Base-by-base conservation (phyloP, 2,329 filamentous ascomycete species). In the Alternaria hordeiaustralica region DNA sequence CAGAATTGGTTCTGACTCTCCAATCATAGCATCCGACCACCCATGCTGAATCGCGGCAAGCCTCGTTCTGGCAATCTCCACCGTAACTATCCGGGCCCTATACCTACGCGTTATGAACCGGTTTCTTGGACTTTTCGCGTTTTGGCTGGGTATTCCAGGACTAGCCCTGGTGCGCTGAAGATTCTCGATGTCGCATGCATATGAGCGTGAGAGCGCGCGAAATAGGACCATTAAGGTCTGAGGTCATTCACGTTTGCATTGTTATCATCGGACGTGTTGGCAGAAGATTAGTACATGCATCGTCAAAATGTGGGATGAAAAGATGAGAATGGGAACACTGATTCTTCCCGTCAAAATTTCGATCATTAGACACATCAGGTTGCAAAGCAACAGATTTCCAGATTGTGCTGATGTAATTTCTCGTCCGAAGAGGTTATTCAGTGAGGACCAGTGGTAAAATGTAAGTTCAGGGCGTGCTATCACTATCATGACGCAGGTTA, bases 1-100 rank as follows among this genome's bases (percentile, higher is more conserved):
- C 57, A 55, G 30, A 47, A 53, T 46, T 23, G 45, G 50, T 21
- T 43, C 9, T n/a, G 12, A 23, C 18, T 63, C 60, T 49, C 60
- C 63, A 65, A 65, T 65, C 63, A 65, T 30, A 53, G 33, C 51
- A 13, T 46, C 18, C 23, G 41, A 51, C 36, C 36, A 25, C 55
- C 63, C 49, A 55, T 51, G 45, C 43, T 44, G 51, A 33, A 53
- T 53, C 57, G 46, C 57, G 55, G 36, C 51, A 33, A 61, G 61
- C 55, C 63, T 63, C 36, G 28, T 53, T 53, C 47, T 56, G 55
- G 49, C 50, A 33, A 50, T 44, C 47, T 55, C 54, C 60, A 49
- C 60, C 54, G 45, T 28, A 9, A n/a, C 30, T 26, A 57, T 58
- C 53, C 58, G 53, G 43, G 12, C 28, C 21, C 10, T 47, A 41